These are phyloP conservation scores for Colletotrichum cereale DNA, from an alignment of 2,329 filamentous ascomycete species.

Conservation along the genomic window DNA sequence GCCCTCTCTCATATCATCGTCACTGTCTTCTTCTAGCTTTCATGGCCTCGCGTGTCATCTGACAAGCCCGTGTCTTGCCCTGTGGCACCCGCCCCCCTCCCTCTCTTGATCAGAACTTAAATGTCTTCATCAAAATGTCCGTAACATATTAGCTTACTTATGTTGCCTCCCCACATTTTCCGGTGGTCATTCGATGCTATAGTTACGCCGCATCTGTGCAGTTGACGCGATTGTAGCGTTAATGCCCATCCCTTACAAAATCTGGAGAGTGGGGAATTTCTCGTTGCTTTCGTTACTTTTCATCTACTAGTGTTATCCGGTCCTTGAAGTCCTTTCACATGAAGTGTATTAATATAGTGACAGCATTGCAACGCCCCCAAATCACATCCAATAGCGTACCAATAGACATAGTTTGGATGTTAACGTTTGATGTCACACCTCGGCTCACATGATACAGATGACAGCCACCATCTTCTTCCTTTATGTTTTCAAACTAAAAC, in stretches of 20 bases:
- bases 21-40: background rate
- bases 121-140: background rate
- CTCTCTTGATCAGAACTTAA: background rate
- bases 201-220: background rate
- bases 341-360: background rate
- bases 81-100: background rate
- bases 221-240: background rate
- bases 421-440: constrained; percentile 14
- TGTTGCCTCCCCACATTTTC: background rate
- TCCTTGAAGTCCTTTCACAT: background rate
- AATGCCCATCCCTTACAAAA: background rate
- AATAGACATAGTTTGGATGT: constrained; percentile 3
- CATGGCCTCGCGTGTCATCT: background rate
- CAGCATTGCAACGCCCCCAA: background rate
- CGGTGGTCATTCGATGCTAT: background rate
- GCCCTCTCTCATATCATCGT: background rate
- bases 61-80: too few relatives aligned
- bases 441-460: constrained; percentile 19
- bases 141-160: constrained; percentile 3
- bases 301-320: background rate
- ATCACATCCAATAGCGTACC: background rate
- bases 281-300: background rate
- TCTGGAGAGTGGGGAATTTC: too few relatives aligned
- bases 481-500: background rate
- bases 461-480: constrained; percentile 14